These are phyloP conservation scores for Mycoemilia scoparia DNA, from an alignment of 192 early-diverging fungal species.

Conservation along the genomic window DNA sequence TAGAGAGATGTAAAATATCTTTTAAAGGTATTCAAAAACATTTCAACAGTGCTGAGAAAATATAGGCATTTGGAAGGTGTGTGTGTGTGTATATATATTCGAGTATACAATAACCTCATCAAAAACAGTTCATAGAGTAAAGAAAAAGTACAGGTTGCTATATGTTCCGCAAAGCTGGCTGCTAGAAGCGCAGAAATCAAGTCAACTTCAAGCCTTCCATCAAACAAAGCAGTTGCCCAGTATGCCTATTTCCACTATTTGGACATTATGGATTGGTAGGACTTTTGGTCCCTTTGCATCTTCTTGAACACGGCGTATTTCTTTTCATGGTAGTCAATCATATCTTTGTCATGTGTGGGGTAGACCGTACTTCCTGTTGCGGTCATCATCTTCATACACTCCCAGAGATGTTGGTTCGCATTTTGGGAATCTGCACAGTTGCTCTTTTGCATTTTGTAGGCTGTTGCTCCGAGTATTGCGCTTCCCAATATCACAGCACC, in stretches of 20 bases:
- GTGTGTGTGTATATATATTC: no score
- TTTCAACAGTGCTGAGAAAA: no score
- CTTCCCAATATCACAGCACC: conserved; percentile 49
- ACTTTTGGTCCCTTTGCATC: conserved; percentile 38
- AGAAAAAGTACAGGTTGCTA: no score
- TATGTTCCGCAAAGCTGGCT: no score
- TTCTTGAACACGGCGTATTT: conserved; percentile 36
- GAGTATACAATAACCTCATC: no score
- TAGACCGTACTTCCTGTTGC: conserved; percentile 23
- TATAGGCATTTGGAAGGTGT: no score
- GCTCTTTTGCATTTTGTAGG: conserved; percentile 9
- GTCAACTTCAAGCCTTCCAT: no score
- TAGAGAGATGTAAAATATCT: no score
- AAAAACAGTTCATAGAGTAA: no score
- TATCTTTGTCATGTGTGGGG: conserved; percentile 14
- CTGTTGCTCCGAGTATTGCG: conserved; percentile 43
- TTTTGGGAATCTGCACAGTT: background rate
- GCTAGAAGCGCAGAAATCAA: no score
- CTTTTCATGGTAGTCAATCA: conserved; percentile 22
- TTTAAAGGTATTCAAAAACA: no score
- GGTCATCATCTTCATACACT: conserved; percentile 34
- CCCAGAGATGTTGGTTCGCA: conserved; percentile 16
- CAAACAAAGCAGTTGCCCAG: no score
- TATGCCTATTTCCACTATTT: background rate
- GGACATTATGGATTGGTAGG: conserved; percentile 33